Conservation (phyloP, 73 alveolate species). For the Tetrahymena elliotti region DNA sequence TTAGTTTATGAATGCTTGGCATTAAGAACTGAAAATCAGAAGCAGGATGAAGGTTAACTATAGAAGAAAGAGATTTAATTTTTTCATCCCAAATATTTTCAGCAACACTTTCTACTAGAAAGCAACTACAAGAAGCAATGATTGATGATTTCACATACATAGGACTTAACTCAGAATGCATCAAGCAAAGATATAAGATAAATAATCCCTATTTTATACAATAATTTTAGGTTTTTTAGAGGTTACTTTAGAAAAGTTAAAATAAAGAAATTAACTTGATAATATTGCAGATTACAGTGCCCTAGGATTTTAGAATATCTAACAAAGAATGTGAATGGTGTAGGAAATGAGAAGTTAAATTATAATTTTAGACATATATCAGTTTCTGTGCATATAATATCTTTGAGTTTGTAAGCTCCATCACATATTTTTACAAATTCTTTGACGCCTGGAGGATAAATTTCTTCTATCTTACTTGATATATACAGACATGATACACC, state of each 20-base stretch:
- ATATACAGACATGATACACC: slow-evolving; percentile 89
- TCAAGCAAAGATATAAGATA: background rate
- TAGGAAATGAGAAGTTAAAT: background rate
- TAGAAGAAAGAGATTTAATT: background rate
- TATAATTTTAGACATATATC: background rate
- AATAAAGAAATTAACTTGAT: background rate
- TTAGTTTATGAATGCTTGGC: background rate
- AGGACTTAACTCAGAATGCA: background rate
- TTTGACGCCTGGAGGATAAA: slow-evolving; percentile 86
- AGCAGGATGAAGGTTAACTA: background rate
- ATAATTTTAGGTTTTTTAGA: background rate
- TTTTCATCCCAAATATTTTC: background rate
- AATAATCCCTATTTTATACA: background rate
- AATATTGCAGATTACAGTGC: background rate
- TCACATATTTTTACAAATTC: slow-evolving; percentile 88
- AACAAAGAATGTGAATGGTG: background rate
- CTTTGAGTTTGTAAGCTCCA: slow-evolving; percentile 78
- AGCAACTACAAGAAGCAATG: background rate
- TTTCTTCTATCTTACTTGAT: slow-evolving; percentile 91
- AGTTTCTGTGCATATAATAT: slow-evolving; percentile 68
- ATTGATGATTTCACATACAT: background rate
- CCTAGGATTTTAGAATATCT: background rate
- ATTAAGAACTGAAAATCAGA: background rate
- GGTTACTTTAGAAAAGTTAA: background rate
- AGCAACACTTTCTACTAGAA: background rate